Base-by-base conservation (phyloP, 176 grass and related monocot species). In the Zoysia japonica region DNA sequence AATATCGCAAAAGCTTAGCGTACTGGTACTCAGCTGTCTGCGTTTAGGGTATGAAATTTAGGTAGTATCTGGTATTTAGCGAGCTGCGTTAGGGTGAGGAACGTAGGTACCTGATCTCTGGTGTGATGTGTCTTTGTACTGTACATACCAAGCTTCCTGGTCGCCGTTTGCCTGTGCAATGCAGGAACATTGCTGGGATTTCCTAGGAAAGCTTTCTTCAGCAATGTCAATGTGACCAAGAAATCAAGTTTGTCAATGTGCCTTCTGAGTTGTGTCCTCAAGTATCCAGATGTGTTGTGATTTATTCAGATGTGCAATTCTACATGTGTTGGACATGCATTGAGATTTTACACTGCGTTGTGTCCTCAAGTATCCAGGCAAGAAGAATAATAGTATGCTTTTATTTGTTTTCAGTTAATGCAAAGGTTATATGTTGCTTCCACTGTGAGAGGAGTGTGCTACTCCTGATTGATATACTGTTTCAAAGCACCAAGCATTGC, bases 121-220 rank as follows among this genome's bases (percentile, higher is more conserved):
- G 60, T 79, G 39, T 78, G 80, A 37, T 79, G 17, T 82, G 81
- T 44, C 47, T 61, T 35, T 72, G 66, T 82, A 53, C 4, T 82
- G 78, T 89, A 82, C 48, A 85, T 89, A 73, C 67, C 61, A 89
- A 52, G 72, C 59, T 65, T 67, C 77, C 47, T 45, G n/a, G 65
- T 80, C 36, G 81, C 72, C 60, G 66, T 74, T 47, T 77, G 52
- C 78, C 59, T 81, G 77, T 60, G 67, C 77, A 81, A 61, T 72
- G 46, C 54, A 67, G 59, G 56, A 56, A 60, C 14, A 57, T 42
- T 62, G 53, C 16, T 44, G 71, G 56, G 43, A 13, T 51, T 61
- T 71, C 6, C 60, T 66, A 80, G 66, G 65, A 77, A 61, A 20
- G n/a, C 16, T 20, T 59, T 20, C 17, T 59, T 7, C 55, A 59